Evolutionary conservation across 2,329 filamentous ascomycete species (phyloP), one percentile per base, ranked within the genome.

Genomic region (Xylariales sp.): DNA sequence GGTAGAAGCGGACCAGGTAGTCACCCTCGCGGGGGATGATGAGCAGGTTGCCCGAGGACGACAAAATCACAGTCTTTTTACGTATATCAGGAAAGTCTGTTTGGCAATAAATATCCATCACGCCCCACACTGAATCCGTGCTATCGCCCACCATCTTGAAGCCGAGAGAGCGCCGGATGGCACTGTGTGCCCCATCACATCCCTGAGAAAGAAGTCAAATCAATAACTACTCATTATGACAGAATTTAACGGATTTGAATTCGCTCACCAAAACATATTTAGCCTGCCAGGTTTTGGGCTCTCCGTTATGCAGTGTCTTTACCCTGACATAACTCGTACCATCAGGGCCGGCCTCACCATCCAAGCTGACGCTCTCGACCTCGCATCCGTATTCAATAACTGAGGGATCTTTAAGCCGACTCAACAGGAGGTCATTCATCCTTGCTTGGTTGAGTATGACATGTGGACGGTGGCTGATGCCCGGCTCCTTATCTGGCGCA

Each of bases 11-110:
- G 2, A 73, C 74, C 44, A 83, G 57, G 18, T 62, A 62, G 38
- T 75, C 72, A 2, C 69, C 69, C 51, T 82, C 78, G 10, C 78
- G 66, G 0, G 80, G 80, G 21, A 85, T 81, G 33, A 82, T 70
- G 44, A 83, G 64, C 16, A 83, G 57, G 29, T 67, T 78, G 1
- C 79, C 78, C 2, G 65, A 60, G 0, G 61, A 55, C 0, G 76
- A 77, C 45, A 76, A 72, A 18, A 83, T 66, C 0, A 73, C 64
- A 7, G 60, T 62, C 43, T 77, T 72, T 47, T 73, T 72, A 33
- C 80, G 69, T 37, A 83, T 77, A 45, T 85, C 79, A 0, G 78
- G 78, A 41, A 81, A 82, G 43, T 73, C 60, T 2, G 78, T 81
- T 21, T 61, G 65, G 1, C 71, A 67, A 18, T 73, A 71, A 11